phyloP scores from a whole-genome alignment of 2,329 filamentous ascomycete species.

The Aotearoamyces nothofagi region DNA sequence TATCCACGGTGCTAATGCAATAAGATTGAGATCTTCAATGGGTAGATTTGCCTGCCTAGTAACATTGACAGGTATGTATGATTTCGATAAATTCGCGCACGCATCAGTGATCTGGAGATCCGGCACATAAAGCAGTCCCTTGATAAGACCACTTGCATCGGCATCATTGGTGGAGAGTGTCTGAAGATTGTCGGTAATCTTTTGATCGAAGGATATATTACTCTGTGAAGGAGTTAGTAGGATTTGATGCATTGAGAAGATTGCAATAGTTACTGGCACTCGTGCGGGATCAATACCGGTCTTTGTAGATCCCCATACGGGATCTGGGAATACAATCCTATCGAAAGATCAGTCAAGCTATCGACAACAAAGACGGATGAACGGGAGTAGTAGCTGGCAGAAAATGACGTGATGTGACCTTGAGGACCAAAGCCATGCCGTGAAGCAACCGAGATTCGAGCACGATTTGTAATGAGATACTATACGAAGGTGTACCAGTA shows the following conservation, averaged over 20 bases:
- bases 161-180: slow-evolving; percentile 60
- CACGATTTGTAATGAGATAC: no score
- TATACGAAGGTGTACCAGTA: no score
- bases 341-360: neutral
- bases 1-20: slow-evolving; percentile 82
- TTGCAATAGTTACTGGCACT: no score
- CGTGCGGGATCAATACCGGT: neutral
- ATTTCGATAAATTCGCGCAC: slow-evolving; percentile 46
- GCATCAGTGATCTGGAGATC: slow-evolving; percentile 39
- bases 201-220: slow-evolving; percentile 16
- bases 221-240: no score
- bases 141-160: slow-evolving; percentile 42
- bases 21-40: slow-evolving; percentile 51
- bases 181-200: slow-evolving; percentile 45
- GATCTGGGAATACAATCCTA: neutral
- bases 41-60: slow-evolving; percentile 59
- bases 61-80: slow-evolving; percentile 60
- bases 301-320: no score
- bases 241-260: no score
- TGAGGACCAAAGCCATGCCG: no score
- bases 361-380: no score
- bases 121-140: slow-evolving; percentile 77
- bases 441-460: no score
- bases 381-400: no score
- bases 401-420: no score